Percentiles rank a stretch among this genome's conserved stretches.
Conservation (phyloP, 1,284 basidiomycete species). For the Melampsora larici-populina region DNA sequence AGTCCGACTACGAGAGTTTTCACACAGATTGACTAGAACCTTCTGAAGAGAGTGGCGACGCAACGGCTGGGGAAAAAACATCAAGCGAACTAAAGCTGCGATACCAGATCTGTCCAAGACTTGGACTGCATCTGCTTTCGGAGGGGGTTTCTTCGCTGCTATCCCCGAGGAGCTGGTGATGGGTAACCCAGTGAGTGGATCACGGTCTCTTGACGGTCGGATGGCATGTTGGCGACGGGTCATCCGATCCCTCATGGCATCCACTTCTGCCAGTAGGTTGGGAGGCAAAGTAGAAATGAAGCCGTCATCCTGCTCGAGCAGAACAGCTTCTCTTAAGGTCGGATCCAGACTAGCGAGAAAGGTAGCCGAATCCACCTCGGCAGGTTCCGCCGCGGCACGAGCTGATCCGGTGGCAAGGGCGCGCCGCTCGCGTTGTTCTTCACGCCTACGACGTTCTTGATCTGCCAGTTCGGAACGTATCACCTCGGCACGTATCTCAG, state of each 20-base stretch:
- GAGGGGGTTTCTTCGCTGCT: conserved; percentile 50
- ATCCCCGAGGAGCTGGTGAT: conserved; percentile 18
- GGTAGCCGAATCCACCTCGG: conserved; percentile 76
- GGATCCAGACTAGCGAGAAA: conserved; percentile 82
- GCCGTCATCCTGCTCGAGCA: conserved; percentile 78
- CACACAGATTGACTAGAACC: conserved; percentile 89
- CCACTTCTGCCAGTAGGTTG: conserved; percentile 77
- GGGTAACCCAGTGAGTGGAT: conserved; percentile 34
- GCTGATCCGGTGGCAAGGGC: conserved; percentile 45
- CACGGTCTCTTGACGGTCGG: conserved; percentile 32
- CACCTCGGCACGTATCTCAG: conserved; percentile 93
- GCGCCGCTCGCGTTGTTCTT: conserved; percentile 40
- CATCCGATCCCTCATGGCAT: conserved; percentile 61
- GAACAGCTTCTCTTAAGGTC: conserved; percentile 74
- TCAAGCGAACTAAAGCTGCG: conserved; percentile 80
- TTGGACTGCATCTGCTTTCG: conserved; percentile 77
- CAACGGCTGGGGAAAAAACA: conserved; percentile 93
- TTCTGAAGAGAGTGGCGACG: conserved; percentile 81
- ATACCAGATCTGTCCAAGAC: conserved; percentile 87
- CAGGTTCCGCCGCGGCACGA: conserved; percentile 57
- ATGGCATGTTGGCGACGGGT: conserved; percentile 12
- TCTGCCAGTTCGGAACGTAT: conserved; percentile 89
- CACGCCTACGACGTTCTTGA: conserved; percentile 63
- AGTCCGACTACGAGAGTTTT: conserved; percentile 84
- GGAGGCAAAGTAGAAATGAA: conserved; percentile 75